Percentiles rank a stretch among this genome's conserved stretches.
phyloP scores from a whole-genome alignment of 129 eudicot species.

The carrot (Daucus carota) region DH1_v3.0 NC_030384.2:40660501-40661000 shows the following conservation, averaged over 20 bases:
- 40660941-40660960: slow-evolving; percentile 31
- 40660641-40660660: background rate
- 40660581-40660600: background rate
- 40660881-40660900: slow-evolving; percentile 52
- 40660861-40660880: slow-evolving; percentile 64
- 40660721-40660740: slow-evolving; percentile 37
- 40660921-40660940: slow-evolving; percentile 45
- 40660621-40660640: background rate
- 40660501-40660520: background rate
- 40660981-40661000: slow-evolving; percentile 54
- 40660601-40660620: background rate
- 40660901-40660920: slow-evolving; percentile 57
- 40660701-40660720: background rate
- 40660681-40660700: background rate
- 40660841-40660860: slow-evolving; percentile 61
- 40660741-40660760: slow-evolving; percentile 60
- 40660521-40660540: background rate
- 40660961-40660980: slow-evolving; percentile 43
- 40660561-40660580: background rate
- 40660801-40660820: slow-evolving; percentile 52
- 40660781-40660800: slow-evolving; percentile 41
- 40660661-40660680: background rate
- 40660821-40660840: slow-evolving; percentile 59
- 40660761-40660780: slow-evolving; percentile 52
- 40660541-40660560: background rate